Evolutionary conservation across 306 rosid species (phyloP), one percentile per base, ranked within the genome.

Genomic region (Vicia sativa): DNA sequence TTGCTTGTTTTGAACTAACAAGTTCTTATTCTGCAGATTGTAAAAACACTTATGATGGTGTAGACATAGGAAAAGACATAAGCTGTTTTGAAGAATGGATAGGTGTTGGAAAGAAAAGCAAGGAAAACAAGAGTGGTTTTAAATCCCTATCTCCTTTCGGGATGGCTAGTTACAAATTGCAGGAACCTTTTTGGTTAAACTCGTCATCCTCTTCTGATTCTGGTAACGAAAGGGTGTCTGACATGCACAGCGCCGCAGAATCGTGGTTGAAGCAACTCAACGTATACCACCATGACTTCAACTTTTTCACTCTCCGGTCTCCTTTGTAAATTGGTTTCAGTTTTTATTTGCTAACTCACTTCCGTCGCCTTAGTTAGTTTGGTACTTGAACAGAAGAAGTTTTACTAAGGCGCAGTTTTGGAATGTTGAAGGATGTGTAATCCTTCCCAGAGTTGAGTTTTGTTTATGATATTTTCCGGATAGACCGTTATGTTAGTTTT

Each of bases 231-330:
- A 73, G 64, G 66, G 23, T 84, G 14, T 11, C 25, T 0, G 56
- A 69, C 64, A 74, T 90, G 68, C 52, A 67, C 64, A 73, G 60
- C 12, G 84, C 90, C 15, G 90, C 96, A 2, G 90, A 84, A 28
- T 90, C 87, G 6, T 87, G 96, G 96, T 45, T 90, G 82, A 90
- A 86, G 76, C 91, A 87, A 67, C 88, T 86, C 48, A 72, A 73
- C 10, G 49, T 45, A 12, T 16, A 67, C 25, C 96, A 90, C 67
- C 88, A 80, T 53, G 96, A 90, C 83, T 90, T 85, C 76, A 80
- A 86, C 82, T 87, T 76, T 26, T 90, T 87, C 78, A 56, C 79
- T 26, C 38, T 14, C 56, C 78, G 43, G 50, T 46, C 72, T 9
- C 49, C 66, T 73, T 29, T 46, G 77, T 82, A 71, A 66, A 78